Evolutionary conservation across 176 grass and related monocot species (phyloP), one percentile per base, ranked within the genome.

Genomic region (Puccinellia tenuiflora): DNA sequence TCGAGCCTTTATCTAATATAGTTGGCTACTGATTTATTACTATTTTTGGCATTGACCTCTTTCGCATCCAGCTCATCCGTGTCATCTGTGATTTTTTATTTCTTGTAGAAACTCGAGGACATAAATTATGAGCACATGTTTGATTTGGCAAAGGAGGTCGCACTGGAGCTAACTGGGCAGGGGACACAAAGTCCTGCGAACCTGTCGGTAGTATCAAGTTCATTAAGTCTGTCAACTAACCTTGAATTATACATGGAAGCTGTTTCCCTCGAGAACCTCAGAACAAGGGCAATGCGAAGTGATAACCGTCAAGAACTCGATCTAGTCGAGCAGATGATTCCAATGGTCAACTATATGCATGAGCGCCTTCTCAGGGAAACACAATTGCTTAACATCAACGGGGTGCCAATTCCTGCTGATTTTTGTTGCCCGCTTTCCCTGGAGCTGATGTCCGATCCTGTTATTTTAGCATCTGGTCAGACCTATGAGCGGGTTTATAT

Each of bases 381-480:
- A 57, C 93, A 99, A 45, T 75, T 92, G 78, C 96, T 93, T 65
- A 96, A 78, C 88, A 92, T 95, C 76, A 93, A 94, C 0, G 96
- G 89, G n/a, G 80, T 99, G 34, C 91, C 93, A 30, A 96, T 99
- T 89, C 96, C 96, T 73, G 46, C 96, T 74, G 96, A 98, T 84
- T 98, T 98, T 80, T 98, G 96, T 72, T 96, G 96, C 18, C 96
- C 96, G 0, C 93, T 98, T 62, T 99, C 96, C 79, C 79, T 94
- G 60, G 90, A 96, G 73, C 78, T 99, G 48, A 99, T 99, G 96
- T 99, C 91, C 33, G 96, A 99, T 88, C 96, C 96, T 65, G 96
- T 99, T 66, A 99, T 99, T 75, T 93, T 99, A 68, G 91, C 92
- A 37, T 99, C 96, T 73, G 96, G 96, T 83, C 96, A 99, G 86